Conservation (phyloP, 495 filamentous ascomycete species). For the Penicillium chermesinum region DNA sequence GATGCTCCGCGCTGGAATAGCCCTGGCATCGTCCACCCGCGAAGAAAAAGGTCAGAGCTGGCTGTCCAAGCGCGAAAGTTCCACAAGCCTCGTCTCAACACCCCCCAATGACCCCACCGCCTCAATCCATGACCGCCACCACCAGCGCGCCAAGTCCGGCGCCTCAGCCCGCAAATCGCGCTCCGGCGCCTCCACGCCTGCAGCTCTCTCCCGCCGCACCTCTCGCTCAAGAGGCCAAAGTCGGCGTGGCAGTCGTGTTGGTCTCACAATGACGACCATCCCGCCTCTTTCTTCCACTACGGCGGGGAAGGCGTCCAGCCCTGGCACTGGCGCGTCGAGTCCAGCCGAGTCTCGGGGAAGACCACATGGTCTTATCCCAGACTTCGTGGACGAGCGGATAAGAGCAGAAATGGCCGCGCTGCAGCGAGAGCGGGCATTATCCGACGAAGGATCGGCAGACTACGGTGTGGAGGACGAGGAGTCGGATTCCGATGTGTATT, state of each 20-base stretch:
- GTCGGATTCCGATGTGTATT: slow-evolving; percentile 22
- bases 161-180: slow-evolving; percentile 23
- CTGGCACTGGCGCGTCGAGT: slow-evolving; percentile 5
- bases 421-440: slow-evolving; percentile 15
- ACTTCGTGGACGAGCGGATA: slow-evolving; percentile 43
- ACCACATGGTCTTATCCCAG: slow-evolving; percentile 22
- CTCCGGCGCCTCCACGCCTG: slow-evolving; percentile 39
- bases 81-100: slow-evolving; percentile 57
- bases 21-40: slow-evolving; percentile 62
- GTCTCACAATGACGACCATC: slow-evolving; percentile 34
- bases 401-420: slow-evolving; percentile 40
- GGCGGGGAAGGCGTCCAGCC: slow-evolving; percentile 1
- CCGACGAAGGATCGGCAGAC: slow-evolving; percentile 8
- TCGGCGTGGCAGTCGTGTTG: slow-evolving; percentile 30
- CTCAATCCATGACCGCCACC: slow-evolving; percentile 15
- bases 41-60: slow-evolving; percentile 78
- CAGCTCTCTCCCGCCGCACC: slow-evolving; percentile 21
- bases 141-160: slow-evolving; percentile 21
- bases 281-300: slow-evolving; percentile 5
- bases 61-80: slow-evolving; percentile 66
- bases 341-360: slow-evolving; percentile 15
- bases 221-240: slow-evolving; percentile 33
- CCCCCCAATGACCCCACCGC: slow-evolving; percentile 8
- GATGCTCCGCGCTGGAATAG: slow-evolving; percentile 67
- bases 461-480: slow-evolving; percentile 13